Evolutionary conservation across 345 rosid genomes (phyloP).

Genomic region (Stellera chamaejasme): DNA sequence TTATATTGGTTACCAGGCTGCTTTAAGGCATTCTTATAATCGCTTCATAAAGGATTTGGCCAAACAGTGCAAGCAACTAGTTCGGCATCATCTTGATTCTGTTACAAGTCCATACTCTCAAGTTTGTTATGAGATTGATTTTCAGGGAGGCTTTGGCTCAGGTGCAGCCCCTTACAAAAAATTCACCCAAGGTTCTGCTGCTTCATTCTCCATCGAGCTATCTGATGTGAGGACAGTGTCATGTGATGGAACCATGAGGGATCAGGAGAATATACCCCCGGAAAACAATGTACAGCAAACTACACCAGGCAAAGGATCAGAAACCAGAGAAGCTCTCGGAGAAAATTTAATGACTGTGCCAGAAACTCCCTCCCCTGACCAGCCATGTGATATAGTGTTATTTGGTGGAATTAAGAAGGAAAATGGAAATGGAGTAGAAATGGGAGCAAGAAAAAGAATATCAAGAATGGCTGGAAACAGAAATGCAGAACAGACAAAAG

Average conservation of each 20-base stretch:
- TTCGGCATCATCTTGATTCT: constrained; percentile 92
- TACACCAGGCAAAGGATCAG: constrained; percentile 65
- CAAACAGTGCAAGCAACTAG: constrained; percentile 82
- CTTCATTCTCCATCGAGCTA: constrained; percentile 66
- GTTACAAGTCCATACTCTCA: constrained; percentile 92
- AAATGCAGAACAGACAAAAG: constrained; percentile 41
- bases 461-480: constrained; percentile 59
- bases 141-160: constrained; percentile 52
- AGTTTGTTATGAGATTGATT: constrained; percentile 74
- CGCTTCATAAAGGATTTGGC: constrained; percentile 70
- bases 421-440: constrained; percentile 51
- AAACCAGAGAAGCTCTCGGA: constrained; percentile 40
- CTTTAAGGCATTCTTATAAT: constrained; percentile 67
- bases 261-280: constrained; percentile 81
- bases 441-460: constrained; percentile 67
- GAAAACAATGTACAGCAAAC: constrained; percentile 54
- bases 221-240: constrained; percentile 41
- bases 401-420: constrained; percentile 63
- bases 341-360: constrained; percentile 86
- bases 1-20: constrained; percentile 81
- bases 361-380: constrained; percentile 98
- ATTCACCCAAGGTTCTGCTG: constrained; percentile 40
- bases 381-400: constrained; percentile 48
- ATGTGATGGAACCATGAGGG: constrained; percentile 43
- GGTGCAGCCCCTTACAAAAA: constrained; percentile 22